phyloP scores from a whole-genome alignment of 2,329 filamentous ascomycete genomes.

The Juglanconis sp. region DNA sequence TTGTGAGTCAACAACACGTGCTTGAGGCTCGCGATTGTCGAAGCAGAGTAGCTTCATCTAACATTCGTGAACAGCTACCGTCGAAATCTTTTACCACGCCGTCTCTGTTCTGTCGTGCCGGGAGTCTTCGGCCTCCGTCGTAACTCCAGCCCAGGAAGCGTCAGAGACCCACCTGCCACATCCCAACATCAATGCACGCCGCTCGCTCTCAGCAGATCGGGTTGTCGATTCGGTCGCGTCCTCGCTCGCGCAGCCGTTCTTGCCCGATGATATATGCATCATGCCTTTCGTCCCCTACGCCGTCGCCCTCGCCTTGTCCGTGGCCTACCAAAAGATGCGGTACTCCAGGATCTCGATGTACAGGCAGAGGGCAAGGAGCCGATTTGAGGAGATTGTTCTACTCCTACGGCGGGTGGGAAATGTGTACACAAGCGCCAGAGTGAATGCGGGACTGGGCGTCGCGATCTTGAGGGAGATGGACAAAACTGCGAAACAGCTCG shows the following conservation, averaged over 20 bases:
- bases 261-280: conserved; percentile 39
- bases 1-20: conserved; percentile 30
- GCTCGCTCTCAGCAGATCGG: conserved; percentile 55
- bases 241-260: conserved; percentile 27
- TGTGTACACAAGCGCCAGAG: conserved; percentile 55
- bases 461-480: conserved; percentile 55
- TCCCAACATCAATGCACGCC: conserved; percentile 51
- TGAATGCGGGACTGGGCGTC: conserved; percentile 54
- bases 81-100: conserved; percentile 63
- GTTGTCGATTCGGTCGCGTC: conserved; percentile 53
- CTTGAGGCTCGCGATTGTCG: too few species aligned
- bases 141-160: conserved; percentile 30
- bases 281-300: conserved; percentile 61
- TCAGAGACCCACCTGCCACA: conserved; percentile 40
- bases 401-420: conserved; percentile 51
- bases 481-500: conserved; percentile 45
- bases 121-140: conserved; percentile 34
- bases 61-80: conserved; percentile 41
- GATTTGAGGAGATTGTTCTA: conserved; percentile 53
- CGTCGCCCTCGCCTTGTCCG: conserved; percentile 57
- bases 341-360: conserved; percentile 59
- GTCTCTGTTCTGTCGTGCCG: conserved; percentile 61
- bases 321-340: conserved; percentile 63
- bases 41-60: background rate
- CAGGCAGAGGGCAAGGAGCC: conserved; percentile 49